Evolutionary conservation across 208 protist genomes (phyloP), one percentile per base, ranked within the genome.

Genomic region (Crithidia bombi): DNA sequence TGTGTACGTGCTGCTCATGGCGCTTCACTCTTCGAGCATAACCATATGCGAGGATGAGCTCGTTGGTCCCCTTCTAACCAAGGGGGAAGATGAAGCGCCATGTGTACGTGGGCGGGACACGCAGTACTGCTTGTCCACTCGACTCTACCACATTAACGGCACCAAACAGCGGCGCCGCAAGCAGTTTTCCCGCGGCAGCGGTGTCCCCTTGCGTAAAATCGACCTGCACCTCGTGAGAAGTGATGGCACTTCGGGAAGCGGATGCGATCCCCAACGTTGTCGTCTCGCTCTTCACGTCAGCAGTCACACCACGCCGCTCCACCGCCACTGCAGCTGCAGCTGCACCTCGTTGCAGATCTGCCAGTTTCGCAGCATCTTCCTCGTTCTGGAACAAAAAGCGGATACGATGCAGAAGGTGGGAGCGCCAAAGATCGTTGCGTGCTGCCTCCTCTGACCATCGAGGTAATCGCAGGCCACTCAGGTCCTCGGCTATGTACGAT

Each of bases 351-450:
- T n/a, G 2, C 25, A 28, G 23, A 30, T 36, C 21, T 32, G 35
- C 26, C 23, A 75, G 52, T 26, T 43, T 59, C 47, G 69, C 59
- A 2, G 71, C 71, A n/a, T 76, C 71, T 14, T 61, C 63, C 28
- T 28, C 35, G n/a, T 46, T 14, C 35, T 76, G 71, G 63, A 76
- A 76, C 5, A 76, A 56, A 38, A 76, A 76, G 1, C 71, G 71
- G 26, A 76, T 5, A 21, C 71, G 71, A 12, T 70, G 71, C 30
- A 76, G 71, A 1, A 70, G 46, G 49, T 76, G 39, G 14, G 71
- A 65, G 14, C 25, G 26, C 54, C 35, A 65, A 10, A 70, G 5
- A 4, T 17, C 23, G 46, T 76, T 65, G 10, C 54, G 63, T 30
- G 55, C 43, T 10, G 51, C 41, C 43, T 76, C 56, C 30, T 47